Evolutionary conservation across 441 rosid genomes (phyloP).

Genomic region (Gossypium aridum): DNA sequence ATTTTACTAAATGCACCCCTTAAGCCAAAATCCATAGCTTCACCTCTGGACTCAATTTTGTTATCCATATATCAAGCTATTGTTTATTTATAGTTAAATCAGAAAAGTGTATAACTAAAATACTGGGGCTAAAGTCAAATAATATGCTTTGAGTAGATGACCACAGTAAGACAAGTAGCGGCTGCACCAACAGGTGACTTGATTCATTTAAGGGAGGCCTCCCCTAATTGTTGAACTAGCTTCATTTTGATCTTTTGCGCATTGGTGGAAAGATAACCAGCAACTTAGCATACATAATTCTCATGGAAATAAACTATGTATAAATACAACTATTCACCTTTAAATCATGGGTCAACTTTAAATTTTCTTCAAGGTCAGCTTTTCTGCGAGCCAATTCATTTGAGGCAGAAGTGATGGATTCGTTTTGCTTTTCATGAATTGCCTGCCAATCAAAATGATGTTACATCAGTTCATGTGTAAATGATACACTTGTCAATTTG

Average conservation of each 20-base stretch:
- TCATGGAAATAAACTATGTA: neutral
- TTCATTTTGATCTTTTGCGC: neutral
- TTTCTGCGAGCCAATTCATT: conserved; percentile 68
- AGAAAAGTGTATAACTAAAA: neutral
- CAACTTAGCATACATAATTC: neutral
- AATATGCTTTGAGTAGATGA: neutral
- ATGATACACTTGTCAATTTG: conserved; percentile 9
- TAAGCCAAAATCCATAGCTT: neutral
- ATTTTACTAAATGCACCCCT: neutral
- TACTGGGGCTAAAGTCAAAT: neutral
- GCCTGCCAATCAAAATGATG: conserved; percentile 50
- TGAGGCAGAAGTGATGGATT: conserved; percentile 65
- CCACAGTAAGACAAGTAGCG: neutral
- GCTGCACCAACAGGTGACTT: neutral
- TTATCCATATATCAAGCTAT: neutral
- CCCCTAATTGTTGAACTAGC: neutral
- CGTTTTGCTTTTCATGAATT: conserved; percentile 84
- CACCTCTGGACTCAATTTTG: neutral
- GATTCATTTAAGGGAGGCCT: neutral
- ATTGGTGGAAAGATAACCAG: neutral
- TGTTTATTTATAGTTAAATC: too few species aligned
- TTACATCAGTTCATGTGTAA: conserved; percentile 16
- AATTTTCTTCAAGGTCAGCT: conserved; percentile 78
- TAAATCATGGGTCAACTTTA: conserved; percentile 72
- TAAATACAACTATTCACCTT: conserved; percentile 41